Conservation (phyloP, 371 early-diverging fungal genomes). For the Blakeslea trispora region DNA sequence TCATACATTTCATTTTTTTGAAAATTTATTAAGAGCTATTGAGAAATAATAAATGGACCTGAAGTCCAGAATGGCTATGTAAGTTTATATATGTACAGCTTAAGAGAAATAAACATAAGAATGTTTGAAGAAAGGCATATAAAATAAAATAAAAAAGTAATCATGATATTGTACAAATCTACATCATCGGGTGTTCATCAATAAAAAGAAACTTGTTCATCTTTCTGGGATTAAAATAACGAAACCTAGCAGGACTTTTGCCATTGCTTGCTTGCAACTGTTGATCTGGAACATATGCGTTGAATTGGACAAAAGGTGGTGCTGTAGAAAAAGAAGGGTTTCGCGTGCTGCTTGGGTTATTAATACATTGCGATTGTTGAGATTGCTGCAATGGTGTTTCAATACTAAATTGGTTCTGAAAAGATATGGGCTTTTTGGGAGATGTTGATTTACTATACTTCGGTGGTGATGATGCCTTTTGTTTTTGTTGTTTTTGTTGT, state of each 20-base stretch:
- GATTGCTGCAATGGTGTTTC: neutral
- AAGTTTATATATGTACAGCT: too few species aligned
- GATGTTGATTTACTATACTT: neutral
- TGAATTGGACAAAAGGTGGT: constrained; percentile 28
- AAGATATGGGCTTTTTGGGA: constrained; percentile 6
- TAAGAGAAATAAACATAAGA: neutral
- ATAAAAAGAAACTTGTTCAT: constrained; percentile 58
- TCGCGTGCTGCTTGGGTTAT: constrained; percentile 8
- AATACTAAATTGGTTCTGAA: constrained; percentile 21
- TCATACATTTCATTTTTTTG: too few species aligned
- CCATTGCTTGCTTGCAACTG: constrained; percentile 4
- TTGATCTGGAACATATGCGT: constrained; percentile 18
- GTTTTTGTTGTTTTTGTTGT: neutral
- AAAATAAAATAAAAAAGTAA: neutral
- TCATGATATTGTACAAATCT: neutral
- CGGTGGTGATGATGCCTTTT: neutral
- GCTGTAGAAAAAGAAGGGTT: constrained; percentile 21
- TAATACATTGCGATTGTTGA: constrained; percentile 3
- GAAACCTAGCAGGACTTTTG: constrained; percentile 45
- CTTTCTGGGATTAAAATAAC: constrained; percentile 56
- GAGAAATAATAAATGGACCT: too few species aligned
- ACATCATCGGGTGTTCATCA: constrained; percentile 49
- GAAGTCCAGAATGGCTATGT: too few species aligned
- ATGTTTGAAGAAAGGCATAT: neutral
- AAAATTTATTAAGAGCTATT: too few species aligned